Evolutionary conservation across 176 grass and related monocot species (phyloP).

Genomic region (Phoenix roebelenii): DNA sequence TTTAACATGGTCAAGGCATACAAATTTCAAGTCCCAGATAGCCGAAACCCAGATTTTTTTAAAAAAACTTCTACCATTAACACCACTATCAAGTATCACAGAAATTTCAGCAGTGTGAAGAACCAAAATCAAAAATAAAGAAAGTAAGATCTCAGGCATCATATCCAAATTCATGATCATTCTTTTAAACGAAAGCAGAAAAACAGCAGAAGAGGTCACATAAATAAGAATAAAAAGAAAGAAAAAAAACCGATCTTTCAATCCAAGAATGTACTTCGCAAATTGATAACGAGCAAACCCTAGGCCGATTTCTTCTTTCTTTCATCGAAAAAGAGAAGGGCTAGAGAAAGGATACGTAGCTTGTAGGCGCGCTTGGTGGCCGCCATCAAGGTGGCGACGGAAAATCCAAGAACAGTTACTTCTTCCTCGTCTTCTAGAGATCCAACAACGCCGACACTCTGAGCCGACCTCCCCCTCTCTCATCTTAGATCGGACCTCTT

Average conservation of each 20-base stretch:
- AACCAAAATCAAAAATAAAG: too few species aligned
- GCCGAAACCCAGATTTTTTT: too few species aligned
- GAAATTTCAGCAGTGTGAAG: too few species aligned
- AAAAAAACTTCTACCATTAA: too few species aligned
- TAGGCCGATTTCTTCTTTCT: too few species aligned
- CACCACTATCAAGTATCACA: too few species aligned
- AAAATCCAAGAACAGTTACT: conserved; percentile 2
- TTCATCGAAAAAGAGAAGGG: background rate
- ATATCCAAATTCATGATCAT: too few species aligned
- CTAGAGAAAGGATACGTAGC: conserved; percentile 81
- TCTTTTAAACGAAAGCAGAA: too few species aligned
- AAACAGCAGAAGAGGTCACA: too few species aligned
- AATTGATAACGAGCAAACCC: too few species aligned
- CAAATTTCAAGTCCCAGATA: background rate
- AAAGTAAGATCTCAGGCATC: background rate
- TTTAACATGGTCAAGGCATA: conserved; percentile 46
- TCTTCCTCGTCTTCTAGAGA: conserved; percentile 16
- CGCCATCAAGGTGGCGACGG: conserved; percentile 41
- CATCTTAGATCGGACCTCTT: conserved; percentile 73
- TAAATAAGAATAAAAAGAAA: background rate
- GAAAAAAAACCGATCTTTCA: background rate
- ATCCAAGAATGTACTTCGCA: too few species aligned
- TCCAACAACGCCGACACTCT: conserved; percentile 13
- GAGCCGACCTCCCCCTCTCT: conserved; percentile 11
- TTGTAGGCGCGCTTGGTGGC: conserved; percentile 99